Evolutionary conservation across 2,329 filamentous ascomycete species (phyloP), one percentile per base, ranked within the genome.

Genomic region (Stagonosporopsis rhizophila): DNA sequence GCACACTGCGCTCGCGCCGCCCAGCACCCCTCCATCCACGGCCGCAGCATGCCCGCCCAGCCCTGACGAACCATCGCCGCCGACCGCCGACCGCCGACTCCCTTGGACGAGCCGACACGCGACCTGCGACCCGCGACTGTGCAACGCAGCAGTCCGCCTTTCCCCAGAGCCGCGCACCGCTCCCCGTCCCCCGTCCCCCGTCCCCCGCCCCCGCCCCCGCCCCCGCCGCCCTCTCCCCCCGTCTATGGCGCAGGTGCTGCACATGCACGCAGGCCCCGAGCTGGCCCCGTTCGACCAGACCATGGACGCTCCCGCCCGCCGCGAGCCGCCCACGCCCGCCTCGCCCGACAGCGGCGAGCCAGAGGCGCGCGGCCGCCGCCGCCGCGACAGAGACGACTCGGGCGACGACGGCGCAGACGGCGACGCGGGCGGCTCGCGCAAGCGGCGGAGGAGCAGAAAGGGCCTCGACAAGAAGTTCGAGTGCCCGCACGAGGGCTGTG

Each of bases 401-500:
- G 68, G 44, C 44, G 72, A 58, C 34, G 71, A 74, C 20, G 67
- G 61, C 37, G 59, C 56, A 17, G 71, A 68, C 23, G 62, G 58
- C 30, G 65, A 60, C 46, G 61, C 66, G 6, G 72, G 75, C 39
- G 71, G 68, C 42, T 77, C 75, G 56, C 68, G 80, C 51, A 83
- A 92, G 77, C 81, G 89, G 55, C 80, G 89, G 64, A 80, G 89
- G 52, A 92, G 89, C 77, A 85, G 90, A 62, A 92, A 92, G 74
- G 89, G 89, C 3, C 79, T 91, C 37, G 90, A 92, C 74, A 93
- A 92, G 78, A 85, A 83, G 83, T 81, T 77, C 55, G 68, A 77
- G 69, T 99, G 95, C 73, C 88, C 89, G 5, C 87, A 92, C 57
- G 88, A 91, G 62, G 91, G 89, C 35, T 99, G 95, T 70, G 93